These are phyloP conservation scores for rapeseed (Brassica napus) DNA, from an alignment of 345 rosid genomes.

Conservation along the genomic window DNA sequence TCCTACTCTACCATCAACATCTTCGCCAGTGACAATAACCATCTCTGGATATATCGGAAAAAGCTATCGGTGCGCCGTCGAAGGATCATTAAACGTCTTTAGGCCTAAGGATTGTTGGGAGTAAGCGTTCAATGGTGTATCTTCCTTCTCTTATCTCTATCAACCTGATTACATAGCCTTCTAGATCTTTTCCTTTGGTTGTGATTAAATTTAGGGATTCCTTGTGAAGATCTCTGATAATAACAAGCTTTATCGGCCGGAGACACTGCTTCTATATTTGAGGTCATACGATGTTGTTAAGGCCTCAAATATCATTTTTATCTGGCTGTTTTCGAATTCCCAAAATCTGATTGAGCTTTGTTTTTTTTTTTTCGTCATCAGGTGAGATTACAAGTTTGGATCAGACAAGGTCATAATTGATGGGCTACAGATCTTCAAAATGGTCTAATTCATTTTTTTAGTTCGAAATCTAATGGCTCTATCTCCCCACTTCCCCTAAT, in stretches of 20 bases:
- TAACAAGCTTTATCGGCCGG: not conserved
- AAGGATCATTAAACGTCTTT: not conserved
- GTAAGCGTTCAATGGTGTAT: not conserved
- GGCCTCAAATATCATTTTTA: not conserved
- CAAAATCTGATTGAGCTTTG: no score
- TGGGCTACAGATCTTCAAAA: not conserved
- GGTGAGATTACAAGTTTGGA: not conserved
- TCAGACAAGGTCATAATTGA: not conserved
- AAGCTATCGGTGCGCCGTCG: not conserved
- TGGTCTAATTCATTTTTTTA: not conserved
- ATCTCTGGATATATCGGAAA: no score
- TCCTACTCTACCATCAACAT: not conserved
- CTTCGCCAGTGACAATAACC: not conserved
- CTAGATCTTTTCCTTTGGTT: not conserved
- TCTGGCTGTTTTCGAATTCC: no score
- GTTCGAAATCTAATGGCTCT: not conserved
- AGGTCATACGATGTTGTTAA: not conserved
- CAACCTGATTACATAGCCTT: not conserved
- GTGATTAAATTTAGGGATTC: not conserved
- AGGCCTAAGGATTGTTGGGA: not conserved
- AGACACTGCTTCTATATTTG: not conserved
- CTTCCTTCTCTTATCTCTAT: not conserved
- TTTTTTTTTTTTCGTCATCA: no score
- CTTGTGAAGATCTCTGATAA: not conserved
- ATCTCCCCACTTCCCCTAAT: not conserved